These are phyloP conservation scores for Domatiomyces catenatus DNA, from an alignment of 2,329 filamentous ascomycete genomes.

Conservation along the genomic window DNA sequence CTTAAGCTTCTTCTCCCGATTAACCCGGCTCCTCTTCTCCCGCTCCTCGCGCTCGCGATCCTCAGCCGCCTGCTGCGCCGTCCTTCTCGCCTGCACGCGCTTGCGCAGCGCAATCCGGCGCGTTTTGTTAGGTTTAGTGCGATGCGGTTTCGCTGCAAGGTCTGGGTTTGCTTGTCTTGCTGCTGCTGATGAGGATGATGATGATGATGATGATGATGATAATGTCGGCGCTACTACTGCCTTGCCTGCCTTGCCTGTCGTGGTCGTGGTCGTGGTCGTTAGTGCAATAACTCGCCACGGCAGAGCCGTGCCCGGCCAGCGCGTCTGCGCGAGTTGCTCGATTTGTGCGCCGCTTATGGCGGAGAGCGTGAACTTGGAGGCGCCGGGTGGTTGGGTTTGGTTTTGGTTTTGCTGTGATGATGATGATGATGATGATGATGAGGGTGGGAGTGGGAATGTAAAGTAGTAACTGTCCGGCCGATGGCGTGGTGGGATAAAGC, in stretches of 20 bases:
- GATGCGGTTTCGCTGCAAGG: not conserved
- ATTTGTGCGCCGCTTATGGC: constrained; percentile 9
- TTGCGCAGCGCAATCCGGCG: constrained; percentile 11
- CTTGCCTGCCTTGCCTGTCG: too few species aligned
- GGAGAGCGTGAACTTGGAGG: constrained; percentile 5
- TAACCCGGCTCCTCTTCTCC: constrained; percentile 13
- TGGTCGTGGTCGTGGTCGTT: too few species aligned
- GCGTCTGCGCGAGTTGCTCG: constrained; percentile 1
- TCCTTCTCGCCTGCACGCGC: constrained; percentile 1
- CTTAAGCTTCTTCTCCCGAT: constrained; percentile 17
- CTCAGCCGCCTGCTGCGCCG: constrained; percentile 3
- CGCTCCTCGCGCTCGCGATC: constrained; percentile 4
- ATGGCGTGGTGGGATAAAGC: not conserved
- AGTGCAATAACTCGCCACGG: constrained; percentile 11
- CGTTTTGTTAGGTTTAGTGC: constrained; percentile 12
- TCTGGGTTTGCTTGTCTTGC: not conserved
- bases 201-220: too few species aligned
- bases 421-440: too few species aligned
- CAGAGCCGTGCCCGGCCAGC: constrained; percentile 13
- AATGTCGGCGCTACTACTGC: constrained; percentile 1
- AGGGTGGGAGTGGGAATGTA: not conserved
- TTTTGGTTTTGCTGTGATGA: constrained; percentile 4
- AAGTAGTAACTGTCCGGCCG: not conserved
- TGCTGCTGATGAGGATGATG: too few species aligned
- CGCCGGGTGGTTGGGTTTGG: constrained; percentile 8